These are phyloP conservation scores for Digitaria exilis DNA, from an alignment of 202 grass and related monocot genomes.

Conservation along the genomic window DNA sequence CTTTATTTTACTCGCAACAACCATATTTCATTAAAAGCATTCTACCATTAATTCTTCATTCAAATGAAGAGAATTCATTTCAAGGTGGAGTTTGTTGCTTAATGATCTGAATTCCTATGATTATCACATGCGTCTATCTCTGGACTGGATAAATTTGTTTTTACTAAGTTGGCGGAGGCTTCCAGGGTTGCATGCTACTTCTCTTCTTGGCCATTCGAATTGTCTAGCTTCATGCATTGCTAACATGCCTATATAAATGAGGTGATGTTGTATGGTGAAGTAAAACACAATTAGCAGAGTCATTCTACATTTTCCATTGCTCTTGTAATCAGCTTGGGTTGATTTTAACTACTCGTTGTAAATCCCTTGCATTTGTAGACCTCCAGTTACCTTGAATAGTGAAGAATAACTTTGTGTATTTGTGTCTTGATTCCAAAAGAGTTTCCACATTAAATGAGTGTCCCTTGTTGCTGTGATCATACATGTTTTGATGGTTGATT, in stretches of 20 bases:
- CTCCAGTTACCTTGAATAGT: not conserved
- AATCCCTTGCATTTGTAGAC: not conserved
- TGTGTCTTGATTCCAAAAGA: not conserved
- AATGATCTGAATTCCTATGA: no score
- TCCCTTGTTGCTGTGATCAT: not conserved
- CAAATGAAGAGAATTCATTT: no score
- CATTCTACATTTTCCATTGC: not conserved
- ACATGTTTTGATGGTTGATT: not conserved
- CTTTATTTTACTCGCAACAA: no score
- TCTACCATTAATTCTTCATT: no score
- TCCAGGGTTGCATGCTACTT: not conserved
- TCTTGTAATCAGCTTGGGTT: not conserved
- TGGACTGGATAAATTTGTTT: no score
- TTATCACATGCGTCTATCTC: no score
- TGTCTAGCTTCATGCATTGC: not conserved
- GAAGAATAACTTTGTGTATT: not conserved
- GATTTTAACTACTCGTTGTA: not conserved
- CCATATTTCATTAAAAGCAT: no score
- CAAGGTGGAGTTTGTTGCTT: no score
- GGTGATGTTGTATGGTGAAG: fast-evolving
- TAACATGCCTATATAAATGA: not conserved
- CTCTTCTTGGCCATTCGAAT: not conserved
- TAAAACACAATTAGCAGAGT: not conserved
- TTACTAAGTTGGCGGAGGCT: no score
- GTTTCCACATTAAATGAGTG: not conserved